Base-by-base conservation (phyloP, 306 rosid species). In the Potentilla sterilis region DNA sequence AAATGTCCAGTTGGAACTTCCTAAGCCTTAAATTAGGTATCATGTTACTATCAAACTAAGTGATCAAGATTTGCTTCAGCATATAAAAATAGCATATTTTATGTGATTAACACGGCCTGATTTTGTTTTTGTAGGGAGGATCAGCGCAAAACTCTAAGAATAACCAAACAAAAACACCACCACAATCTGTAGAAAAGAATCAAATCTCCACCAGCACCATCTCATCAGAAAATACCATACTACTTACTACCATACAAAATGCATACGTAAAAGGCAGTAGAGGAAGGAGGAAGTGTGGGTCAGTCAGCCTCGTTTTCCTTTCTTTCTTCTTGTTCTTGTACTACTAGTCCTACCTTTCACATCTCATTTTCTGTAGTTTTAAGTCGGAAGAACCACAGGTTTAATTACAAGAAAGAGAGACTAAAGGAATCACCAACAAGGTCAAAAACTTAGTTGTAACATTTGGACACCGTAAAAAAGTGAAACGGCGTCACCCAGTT, bases 171-270 rank as follows among this genome's bases (percentile, higher is more conserved):
- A 87, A 87, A 73, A 68, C 47, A 64, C 70, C 64, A 51, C 43
- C 75, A 78, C 69, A 70, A 64, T 51, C 76, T 88, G 90, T 92
- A 88, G 91, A 88, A 64, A 37, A 37, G 91, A 86, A 85, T 86
- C 86, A 79, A 38, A 55, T 21, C 73, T 7, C 58, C 79, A 63
- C 9, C 83, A 38, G n/a, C 51, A 73, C 42, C 75, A 48, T 34
- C 81, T 76, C 86, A 75, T 79, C 83, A 78, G 51, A 85, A 77
- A 83, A 78, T 87, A 85, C 89, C 81, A 90, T 84, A 86, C 85
- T 85, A 86, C 86, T 91, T 88, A 82, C 92, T 88, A 83, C 90
- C 91, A 92, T 87, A 90, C 91, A 93, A 84, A 91, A 67, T 87
- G 93, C 97, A 89, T 89, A 89, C 87, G 77, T 88, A 78, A 87